A percentile compares a stretch with the other conserved stretches of the same genome.
Conservation (phyloP, 2,329 filamentous ascomycete genomes). For the Cladosporium sp. region DNA sequence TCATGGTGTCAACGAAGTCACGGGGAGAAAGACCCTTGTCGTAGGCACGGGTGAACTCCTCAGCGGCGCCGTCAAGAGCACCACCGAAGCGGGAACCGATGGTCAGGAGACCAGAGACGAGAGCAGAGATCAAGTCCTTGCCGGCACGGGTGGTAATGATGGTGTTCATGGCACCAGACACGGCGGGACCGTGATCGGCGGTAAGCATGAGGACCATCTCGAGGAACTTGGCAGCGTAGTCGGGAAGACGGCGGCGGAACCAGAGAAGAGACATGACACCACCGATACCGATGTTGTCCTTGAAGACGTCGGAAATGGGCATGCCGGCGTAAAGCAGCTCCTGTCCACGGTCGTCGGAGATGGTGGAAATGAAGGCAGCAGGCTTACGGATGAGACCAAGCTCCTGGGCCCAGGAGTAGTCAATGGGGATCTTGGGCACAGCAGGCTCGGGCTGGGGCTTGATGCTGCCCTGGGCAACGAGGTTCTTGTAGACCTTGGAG, state of each 20-base stretch:
- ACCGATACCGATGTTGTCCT: constrained; percentile 96
- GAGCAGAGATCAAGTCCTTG: constrained; percentile 94
- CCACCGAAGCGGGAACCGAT: constrained; percentile 98
- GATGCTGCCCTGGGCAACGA: constrained; percentile 82
- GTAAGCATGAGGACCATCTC: constrained; percentile 99
- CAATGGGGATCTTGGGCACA: constrained; percentile 98
- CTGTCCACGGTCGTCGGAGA: constrained; percentile 99
- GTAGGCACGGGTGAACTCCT: constrained; percentile 97
- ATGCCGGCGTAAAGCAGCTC: constrained; percentile 98
- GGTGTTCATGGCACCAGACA: constrained; percentile 99
- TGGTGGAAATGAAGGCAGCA: constrained; percentile 99
- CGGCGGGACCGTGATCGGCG: constrained; percentile 96
- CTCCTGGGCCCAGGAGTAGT: constrained; percentile 99
- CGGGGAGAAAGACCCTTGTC: constrained; percentile 97
- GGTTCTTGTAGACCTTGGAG: constrained; percentile 79
- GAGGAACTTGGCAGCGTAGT: constrained; percentile 97
- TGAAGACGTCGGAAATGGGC: constrained; percentile 99
- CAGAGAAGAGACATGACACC: constrained; percentile 99
- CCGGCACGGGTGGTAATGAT: constrained; percentile 99
- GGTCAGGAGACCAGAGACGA: constrained; percentile 95
- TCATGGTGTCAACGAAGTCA: constrained; percentile 98
- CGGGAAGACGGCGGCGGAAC: constrained; percentile 96
- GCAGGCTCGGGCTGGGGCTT: constrained; percentile 83
- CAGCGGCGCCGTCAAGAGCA: constrained; percentile 94
- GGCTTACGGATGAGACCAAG: constrained; percentile 99